Base-by-base conservation (phyloP, 495 filamentous ascomycete genomes). In the Parmelia sp. region DNA sequence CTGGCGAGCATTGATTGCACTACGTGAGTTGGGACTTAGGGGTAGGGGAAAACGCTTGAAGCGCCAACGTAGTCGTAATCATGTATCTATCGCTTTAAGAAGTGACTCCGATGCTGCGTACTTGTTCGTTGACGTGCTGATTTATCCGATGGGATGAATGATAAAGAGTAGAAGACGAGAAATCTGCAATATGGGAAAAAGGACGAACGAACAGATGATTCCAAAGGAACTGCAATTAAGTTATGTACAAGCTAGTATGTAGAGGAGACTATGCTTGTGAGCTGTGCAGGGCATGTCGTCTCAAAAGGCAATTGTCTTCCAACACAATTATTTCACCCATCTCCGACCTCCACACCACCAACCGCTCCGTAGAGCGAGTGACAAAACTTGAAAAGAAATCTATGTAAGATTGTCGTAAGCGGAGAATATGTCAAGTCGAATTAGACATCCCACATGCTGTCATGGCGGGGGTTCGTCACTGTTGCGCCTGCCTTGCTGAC, bases 361-460 rank as follows among this genome's bases (percentile, higher is more conserved):
- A 57, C 33, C 47, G 47, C 49, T 56, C 47, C 27, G 19, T n/a
- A 35, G 17, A 63, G 51, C 61, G 27, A 39, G 27, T 57, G 57
- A 40, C 25, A 39, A 44, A 36, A 57, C 10, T 37, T 33, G 29
- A 55, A 57, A 57, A 33, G 39, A 63, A 31, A 57, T 63, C 49
- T 57, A 57, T 44, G 37, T 63, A 63, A 37, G 12, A 57, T 33
- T 31, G 23, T 23, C 23, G 14, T 53, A 7, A 39, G 36, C 51
- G 25, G 49, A 33, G 23, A 63, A 33, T 36, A 57, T 57, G 49
- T 57, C 44, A 15, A 42, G 39, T 39, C 39, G 51, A 57, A 45
- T 25, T 8, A 57, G 29, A 45, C 6, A 25, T 15, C 49, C 51
- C 59, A 23, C 14, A 10, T 19, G 19, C 21, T 11, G 39, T 59